phyloP scores from a whole-genome alignment of 2,329 filamentous ascomycete species.

The Biscogniauxia marginata region DNA sequence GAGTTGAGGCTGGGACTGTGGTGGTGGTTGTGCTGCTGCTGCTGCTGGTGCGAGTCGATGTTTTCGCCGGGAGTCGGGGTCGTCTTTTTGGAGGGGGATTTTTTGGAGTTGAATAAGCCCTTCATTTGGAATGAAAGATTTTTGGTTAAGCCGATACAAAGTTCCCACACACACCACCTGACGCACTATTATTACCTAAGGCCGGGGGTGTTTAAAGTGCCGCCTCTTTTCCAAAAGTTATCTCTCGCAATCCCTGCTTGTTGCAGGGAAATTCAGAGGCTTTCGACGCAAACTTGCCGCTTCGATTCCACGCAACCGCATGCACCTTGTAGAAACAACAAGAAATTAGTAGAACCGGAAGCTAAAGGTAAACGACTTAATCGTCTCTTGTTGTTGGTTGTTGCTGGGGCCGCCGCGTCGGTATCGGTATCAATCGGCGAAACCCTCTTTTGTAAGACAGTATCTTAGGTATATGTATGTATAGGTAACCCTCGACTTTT shows the following conservation, averaged over 20 bases:
- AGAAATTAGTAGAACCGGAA: background rate
- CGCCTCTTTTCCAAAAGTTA: background rate
- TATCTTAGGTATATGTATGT: no score
- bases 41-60: conserved; percentile 26
- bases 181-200: background rate
- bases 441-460: no score
- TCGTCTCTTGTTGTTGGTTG: no score
- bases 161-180: background rate
- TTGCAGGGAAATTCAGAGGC: background rate
- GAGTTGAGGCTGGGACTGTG: conserved; percentile 7
- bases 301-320: background rate
- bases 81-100: conserved; percentile 32
- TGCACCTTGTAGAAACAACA: background rate
- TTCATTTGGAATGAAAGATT: conserved; percentile 33
- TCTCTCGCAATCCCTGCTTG: background rate
- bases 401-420: no score
- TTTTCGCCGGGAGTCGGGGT: conserved; percentile 31
- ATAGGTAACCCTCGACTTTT: background rate
- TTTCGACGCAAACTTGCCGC: background rate
- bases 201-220: background rate
- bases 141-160: conserved; percentile 2
- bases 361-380: no score
- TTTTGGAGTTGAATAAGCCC: conserved; percentile 35
- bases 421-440: no score
- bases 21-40: conserved; percentile 1